These are phyloP conservation scores for Spiromastix sp. DNA, from an alignment of 2,329 filamentous ascomycete genomes.

Conservation along the genomic window DNA sequence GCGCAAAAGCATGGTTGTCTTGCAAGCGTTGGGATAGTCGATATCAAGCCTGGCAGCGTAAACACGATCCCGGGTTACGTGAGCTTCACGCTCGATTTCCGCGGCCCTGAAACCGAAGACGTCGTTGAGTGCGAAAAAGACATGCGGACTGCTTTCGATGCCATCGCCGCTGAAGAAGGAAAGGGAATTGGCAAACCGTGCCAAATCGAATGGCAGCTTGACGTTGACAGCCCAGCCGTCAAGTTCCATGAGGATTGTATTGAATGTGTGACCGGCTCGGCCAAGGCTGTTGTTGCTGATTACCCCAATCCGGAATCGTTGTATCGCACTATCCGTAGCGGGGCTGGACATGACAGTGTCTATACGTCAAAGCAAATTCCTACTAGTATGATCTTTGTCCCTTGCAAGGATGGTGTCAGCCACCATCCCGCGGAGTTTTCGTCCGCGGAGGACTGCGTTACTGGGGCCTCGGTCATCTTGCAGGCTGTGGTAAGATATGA, in stretches of 20 bases:
- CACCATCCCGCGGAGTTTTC: constrained; percentile 56
- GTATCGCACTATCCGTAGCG: constrained; percentile 46
- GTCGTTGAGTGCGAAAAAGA: constrained; percentile 49
- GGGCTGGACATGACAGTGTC: constrained; percentile 57
- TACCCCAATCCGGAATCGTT: constrained; percentile 32
- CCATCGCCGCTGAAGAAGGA: constrained; percentile 48
- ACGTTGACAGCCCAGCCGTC: constrained; percentile 51
- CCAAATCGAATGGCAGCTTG: constrained; percentile 47
- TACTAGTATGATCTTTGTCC: constrained; percentile 58
- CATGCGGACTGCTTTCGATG: constrained; percentile 48
- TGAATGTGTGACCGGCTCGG: constrained; percentile 50
- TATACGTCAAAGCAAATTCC: constrained; percentile 50
- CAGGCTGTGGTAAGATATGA: constrained; percentile 17
- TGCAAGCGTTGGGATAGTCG: constrained; percentile 61
- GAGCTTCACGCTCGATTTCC: constrained; percentile 58
- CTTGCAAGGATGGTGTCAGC: constrained; percentile 52
- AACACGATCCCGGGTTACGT: constrained; percentile 65
- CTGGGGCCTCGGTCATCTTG: constrained; percentile 37
- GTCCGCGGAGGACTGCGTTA: constrained; percentile 48
- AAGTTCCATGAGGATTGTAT: constrained; percentile 61
- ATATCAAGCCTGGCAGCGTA: constrained; percentile 54
- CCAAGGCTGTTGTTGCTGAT: constrained; percentile 46
- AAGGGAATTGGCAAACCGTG: constrained; percentile 43
- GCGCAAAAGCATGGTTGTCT: constrained; percentile 51
- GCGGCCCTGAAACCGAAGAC: constrained; percentile 46